Evolutionary conservation across 805 yeast species (phyloP), one percentile per base, ranked within the genome.

Genomic region (Lipomyces sp.): DNA sequence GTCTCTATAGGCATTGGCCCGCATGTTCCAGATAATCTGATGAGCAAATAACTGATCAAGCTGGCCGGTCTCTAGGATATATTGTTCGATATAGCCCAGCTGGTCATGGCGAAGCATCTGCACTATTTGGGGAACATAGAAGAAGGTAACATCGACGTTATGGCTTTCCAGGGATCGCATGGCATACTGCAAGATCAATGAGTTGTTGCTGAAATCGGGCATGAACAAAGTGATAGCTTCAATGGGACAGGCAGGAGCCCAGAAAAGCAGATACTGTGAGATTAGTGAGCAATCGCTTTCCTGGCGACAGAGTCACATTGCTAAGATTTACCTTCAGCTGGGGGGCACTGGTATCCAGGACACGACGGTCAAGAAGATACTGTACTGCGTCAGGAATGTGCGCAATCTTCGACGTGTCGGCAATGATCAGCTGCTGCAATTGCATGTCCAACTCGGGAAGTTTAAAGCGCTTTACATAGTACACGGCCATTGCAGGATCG

Each of bases 71-170:
- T 95, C 98, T 64, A 94, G 79, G 69, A 95, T 92, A 75, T 90
- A 91, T 72, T 92, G 84, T 72, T 90, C 92, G 56, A 94, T 96
- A 73, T 92, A 93, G 0, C 98, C 98, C 56, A 85, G 80, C 10
- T 78, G 78, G 76, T 95, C 99, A 76, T 88, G 88, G 70, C 98
- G 84, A 72, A 95, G 82, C 69, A 91, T 84, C 79, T 95, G 99
- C 29, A 95, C 99, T 77, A 95, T 92, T 77, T 95, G 99, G 1
- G 99, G 99, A 62, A 95, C 98, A 75, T 96, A 95, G 77, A 96
- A 95, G 80, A 96, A 95, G 0, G 97, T 91, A 69, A 89, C 80
- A 73, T 90, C 89, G 48, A 91, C 92, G 73, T 92, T 97, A 73
- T 91, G 96, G 29, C 87, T 83, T 76, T 92, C 97, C 69, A 95